These are phyloP conservation scores for Colletotrichum sp. DNA, from an alignment of 2,329 filamentous ascomycete genomes.

Conservation along the genomic window DNA sequence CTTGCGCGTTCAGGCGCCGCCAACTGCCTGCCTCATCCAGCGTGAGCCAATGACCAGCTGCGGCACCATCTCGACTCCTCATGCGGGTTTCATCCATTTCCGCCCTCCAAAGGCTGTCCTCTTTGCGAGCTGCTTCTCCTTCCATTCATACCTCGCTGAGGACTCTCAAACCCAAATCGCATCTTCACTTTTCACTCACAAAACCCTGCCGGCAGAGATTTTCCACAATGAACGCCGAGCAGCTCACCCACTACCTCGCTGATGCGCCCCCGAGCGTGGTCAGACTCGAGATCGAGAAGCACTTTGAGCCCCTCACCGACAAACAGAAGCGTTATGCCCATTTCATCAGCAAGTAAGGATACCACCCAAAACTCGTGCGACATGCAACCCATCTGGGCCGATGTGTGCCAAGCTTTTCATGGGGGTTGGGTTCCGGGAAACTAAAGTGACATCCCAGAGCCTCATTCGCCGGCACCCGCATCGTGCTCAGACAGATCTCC, in stretches of 20 bases:
- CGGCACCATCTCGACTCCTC: conserved; percentile 18
- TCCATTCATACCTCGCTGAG: conserved; percentile 5
- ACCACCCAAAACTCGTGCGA: neutral
- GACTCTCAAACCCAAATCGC: neutral
- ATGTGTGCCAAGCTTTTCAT: conserved; percentile 4
- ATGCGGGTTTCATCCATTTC: conserved; percentile 34
- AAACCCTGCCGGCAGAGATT: conserved; percentile 21
- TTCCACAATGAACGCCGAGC: conserved; percentile 60
- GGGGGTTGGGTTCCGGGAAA: neutral
- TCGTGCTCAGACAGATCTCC: conserved; percentile 81
- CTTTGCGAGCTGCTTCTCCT: conserved; percentile 20
- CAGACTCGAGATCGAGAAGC: conserved; percentile 86
- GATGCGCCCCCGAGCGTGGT: conserved; percentile 91
- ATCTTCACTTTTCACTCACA: neutral
- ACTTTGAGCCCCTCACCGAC: conserved; percentile 80
- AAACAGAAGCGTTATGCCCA: conserved; percentile 91
- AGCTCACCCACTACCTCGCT: conserved; percentile 80
- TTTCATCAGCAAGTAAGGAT: conserved; percentile 75
- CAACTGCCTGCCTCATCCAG: conserved; percentile 15
- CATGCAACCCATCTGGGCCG: neutral
- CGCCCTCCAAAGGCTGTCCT: conserved; percentile 37
- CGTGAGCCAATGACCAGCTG: conserved; percentile 15
- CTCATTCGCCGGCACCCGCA: conserved; percentile 76
- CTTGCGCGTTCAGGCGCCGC: neutral
- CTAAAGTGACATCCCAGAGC: conserved; percentile 54